Evolutionary conservation across 441 rosid species (phyloP).

Genomic region (Erodium texanum): DNA sequence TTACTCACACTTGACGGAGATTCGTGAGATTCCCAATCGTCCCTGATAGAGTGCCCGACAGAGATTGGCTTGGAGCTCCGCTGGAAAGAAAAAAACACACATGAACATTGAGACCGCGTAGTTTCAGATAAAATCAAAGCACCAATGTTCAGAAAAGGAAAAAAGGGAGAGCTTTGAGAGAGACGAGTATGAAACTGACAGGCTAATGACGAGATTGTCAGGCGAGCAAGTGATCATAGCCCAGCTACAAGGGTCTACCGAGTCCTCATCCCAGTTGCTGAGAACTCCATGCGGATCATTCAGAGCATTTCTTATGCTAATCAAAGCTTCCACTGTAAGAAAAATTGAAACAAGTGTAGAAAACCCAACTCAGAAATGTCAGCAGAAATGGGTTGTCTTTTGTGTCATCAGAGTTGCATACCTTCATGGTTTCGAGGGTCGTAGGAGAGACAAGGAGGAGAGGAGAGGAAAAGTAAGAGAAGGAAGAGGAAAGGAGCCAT

Average conservation of each 20-base stretch:
- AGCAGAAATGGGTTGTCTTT: not conserved
- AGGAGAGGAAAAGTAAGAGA: not conserved
- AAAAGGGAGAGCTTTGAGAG: not conserved
- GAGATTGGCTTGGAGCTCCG: slow-evolving; percentile 86
- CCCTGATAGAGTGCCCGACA: slow-evolving; percentile 87
- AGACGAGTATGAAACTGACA: slow-evolving; percentile 76
- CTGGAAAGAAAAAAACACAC: slow-evolving; percentile 26
- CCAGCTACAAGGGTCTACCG: slow-evolving; percentile 99
- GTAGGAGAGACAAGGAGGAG: not conserved
- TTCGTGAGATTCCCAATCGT: slow-evolving; percentile 86
- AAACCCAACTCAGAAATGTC: not conserved
- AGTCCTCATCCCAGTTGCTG: slow-evolving; percentile 88
- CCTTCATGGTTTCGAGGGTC: not conserved
- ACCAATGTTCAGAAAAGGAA: no score
- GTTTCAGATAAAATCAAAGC: no score
- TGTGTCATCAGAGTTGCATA: not conserved
- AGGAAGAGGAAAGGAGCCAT: not conserved
- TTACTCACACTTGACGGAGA: slow-evolving; percentile 77
- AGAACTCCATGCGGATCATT: slow-evolving; percentile 88
- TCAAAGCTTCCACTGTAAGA: slow-evolving; percentile 71
- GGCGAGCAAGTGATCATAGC: slow-evolving; percentile 90
- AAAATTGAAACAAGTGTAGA: not conserved
- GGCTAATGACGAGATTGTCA: slow-evolving; percentile 74
- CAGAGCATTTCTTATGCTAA: slow-evolving; percentile 62
- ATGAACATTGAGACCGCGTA: no score